Percentiles rank a stretch among this genome's conserved stretches.
Evolutionary conservation across 257 asterid genomes (phyloP).

Genomic region (Solanum lycopersicoides): DNA sequence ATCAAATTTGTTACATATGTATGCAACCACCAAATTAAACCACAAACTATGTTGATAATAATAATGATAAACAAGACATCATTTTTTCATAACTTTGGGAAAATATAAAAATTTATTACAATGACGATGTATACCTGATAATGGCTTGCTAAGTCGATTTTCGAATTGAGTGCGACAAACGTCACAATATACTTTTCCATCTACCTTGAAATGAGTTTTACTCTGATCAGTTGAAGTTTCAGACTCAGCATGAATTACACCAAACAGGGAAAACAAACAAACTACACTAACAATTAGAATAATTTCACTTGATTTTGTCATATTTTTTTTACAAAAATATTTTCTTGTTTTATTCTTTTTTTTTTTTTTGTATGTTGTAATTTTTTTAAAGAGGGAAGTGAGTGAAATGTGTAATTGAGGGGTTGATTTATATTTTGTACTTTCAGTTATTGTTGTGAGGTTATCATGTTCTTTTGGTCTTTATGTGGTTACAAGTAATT

Average conservation of each 20-base stretch:
- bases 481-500: background rate
- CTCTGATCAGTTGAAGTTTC: background rate
- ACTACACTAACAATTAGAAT: conserved; percentile 20
- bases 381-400: background rate
- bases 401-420: background rate
- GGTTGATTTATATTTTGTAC: background rate
- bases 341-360: background rate
- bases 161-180: conserved; percentile 56
- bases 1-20: background rate
- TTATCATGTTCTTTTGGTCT: background rate
- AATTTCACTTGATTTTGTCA: conserved; percentile 26
- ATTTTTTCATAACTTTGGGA: background rate
- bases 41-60: background rate
- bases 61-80: background rate
- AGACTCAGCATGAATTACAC: background rate
- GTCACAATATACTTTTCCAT: conserved; percentile 66
- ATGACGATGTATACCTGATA: conserved; percentile 30
- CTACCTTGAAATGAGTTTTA: conserved; percentile 20
- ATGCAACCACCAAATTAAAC: background rate
- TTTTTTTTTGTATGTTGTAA: background rate
- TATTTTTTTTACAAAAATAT: background rate
- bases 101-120: background rate
- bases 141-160: conserved; percentile 43
- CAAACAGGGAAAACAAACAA: conserved; percentile 20
- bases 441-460: background rate